phyloP scores from a whole-genome alignment of 192 early-diverging fungal genomes.

The Martensiomyces pterosporus region DNA sequence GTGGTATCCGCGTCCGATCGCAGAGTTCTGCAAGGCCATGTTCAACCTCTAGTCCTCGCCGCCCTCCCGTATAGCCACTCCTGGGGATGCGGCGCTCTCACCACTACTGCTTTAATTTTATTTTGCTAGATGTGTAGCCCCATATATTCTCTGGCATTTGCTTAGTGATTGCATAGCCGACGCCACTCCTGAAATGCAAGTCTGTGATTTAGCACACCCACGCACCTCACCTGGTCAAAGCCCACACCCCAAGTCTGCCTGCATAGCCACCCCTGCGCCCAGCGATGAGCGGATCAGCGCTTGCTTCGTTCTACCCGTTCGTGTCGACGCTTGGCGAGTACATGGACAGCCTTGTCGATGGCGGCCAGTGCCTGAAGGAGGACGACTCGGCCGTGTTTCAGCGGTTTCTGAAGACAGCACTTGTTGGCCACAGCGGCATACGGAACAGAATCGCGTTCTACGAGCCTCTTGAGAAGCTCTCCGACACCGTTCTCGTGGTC shows the following conservation, averaged over 20 bases:
- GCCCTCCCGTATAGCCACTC: too few relatives aligned
- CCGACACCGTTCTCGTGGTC: slow-evolving; percentile 25
- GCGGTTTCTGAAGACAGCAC: slow-evolving; percentile 24
- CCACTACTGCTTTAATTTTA: too few relatives aligned
- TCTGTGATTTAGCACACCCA: too few relatives aligned
- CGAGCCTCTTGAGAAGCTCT: slow-evolving; percentile 28
- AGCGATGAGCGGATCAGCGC: slow-evolving; percentile 5
- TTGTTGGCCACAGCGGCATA: slow-evolving; percentile 30
- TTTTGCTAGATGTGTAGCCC: too few relatives aligned
- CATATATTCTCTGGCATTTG: too few relatives aligned
- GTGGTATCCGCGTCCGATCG: slow-evolving; percentile 65
- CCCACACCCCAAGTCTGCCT: too few relatives aligned
- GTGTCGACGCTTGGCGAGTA: slow-evolving; percentile 31
- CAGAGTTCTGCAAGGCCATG: slow-evolving; percentile 64
- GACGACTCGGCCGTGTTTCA: slow-evolving; percentile 10
- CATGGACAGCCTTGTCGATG: slow-evolving; percentile 29
- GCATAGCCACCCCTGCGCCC: too few relatives aligned
- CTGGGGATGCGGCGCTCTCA: too few relatives aligned
- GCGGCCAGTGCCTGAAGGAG: slow-evolving; percentile 5
- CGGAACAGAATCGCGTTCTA: slow-evolving; percentile 2
- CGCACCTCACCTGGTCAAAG: too few relatives aligned
- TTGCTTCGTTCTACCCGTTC: slow-evolving; percentile 3
- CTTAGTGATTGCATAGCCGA: too few relatives aligned
- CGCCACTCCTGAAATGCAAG: too few relatives aligned
- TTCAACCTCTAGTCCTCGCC: too few relatives aligned